Conservation (phyloP, 1,139 yeast species). For the Protomyces inouyei region DNA sequence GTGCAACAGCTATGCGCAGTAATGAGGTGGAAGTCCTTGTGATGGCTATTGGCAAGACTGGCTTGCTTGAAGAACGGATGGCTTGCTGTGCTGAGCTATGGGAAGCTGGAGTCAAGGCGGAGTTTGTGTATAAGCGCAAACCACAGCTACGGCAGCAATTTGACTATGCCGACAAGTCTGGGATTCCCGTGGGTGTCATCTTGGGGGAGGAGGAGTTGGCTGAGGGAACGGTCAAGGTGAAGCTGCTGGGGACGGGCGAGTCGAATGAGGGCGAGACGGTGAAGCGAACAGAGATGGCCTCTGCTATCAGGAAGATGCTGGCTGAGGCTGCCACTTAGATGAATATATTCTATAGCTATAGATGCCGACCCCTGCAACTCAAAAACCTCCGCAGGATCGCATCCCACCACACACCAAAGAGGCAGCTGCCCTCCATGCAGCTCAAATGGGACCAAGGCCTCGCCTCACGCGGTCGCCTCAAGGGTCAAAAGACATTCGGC, state of each 20-base stretch:
- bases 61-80: slow-evolving; percentile 90
- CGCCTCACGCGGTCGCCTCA: slow-evolving; percentile 18
- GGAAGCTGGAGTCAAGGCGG: slow-evolving; percentile 84
- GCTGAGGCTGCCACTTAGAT: slow-evolving; percentile 1
- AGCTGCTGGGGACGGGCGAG: slow-evolving; percentile 80
- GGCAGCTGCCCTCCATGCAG: slow-evolving; percentile 8
- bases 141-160: slow-evolving; percentile 94
- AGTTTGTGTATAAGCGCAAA: slow-evolving; percentile 83
- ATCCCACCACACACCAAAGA: background rate
- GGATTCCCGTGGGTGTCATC: slow-evolving; percentile 85
- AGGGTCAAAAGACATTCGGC: slow-evolving; percentile 22
- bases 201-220: slow-evolving; percentile 90
- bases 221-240: slow-evolving; percentile 75
- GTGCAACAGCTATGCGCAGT: slow-evolving; percentile 57
- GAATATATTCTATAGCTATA: background rate
- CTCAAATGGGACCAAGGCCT: slow-evolving; percentile 25
- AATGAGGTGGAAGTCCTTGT: slow-evolving; percentile 86
- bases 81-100: slow-evolving; percentile 71
- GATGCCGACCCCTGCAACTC: background rate
- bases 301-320: slow-evolving; percentile 44
- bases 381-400: background rate
- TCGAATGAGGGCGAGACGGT: slow-evolving; percentile 83
- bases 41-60: slow-evolving; percentile 97
- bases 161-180: slow-evolving; percentile 93
- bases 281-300: slow-evolving; percentile 54